Evolutionary conservation across 2,329 filamentous ascomycete genomes (phyloP), one percentile per base, ranked within the genome.

Genomic region (Trichoderma oligosporum): DNA sequence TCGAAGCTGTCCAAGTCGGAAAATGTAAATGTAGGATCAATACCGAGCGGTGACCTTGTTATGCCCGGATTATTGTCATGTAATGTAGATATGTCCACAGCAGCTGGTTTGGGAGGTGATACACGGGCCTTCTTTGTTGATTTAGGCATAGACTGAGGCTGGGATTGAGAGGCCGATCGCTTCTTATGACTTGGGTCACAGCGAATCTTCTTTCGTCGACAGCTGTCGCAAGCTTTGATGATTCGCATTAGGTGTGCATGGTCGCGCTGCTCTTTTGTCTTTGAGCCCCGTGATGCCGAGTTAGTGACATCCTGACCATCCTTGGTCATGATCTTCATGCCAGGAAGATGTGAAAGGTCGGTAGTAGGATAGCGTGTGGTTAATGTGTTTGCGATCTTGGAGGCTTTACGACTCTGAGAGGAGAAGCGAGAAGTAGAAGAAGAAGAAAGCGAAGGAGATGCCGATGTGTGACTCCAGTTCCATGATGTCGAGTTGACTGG

Each of bases 211-310:
- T 85, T 86, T 67, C 74, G 76, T 60, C 77, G 74, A 73, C 84
- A 87, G 60, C 75, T 74, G 41, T 84, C 80, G 67, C 84, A 87
- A n/a, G 84, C 84, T 73, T 85, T 85, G 68, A 86, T 82, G 66
- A 84, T 83, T 59, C 84, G 76, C 81, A 87, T 86, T 45, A 86
- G 71, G 63, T 85, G 83, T 5, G 84, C 84, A 65, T 86, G 84
- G 53, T 86, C 83, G 31, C 84, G 78, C 74, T 86, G 83, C 74
- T 86, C 83, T 75, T 84, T 84, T 52, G 84, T 84, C 73, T 86
- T 86, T 68, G 79, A 82, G 31, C 83, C 82, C 36, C 83, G 78
- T 14, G 82, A 83, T 12, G 82, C 81, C 56, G 79, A 78, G 68
- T 84, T 82, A 42, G 84, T 87, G 56, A 87, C 79, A 66, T 87